phyloP scores from a whole-genome alignment of 345 rosid species.

The Eucalyptus polybractea region DNA sequence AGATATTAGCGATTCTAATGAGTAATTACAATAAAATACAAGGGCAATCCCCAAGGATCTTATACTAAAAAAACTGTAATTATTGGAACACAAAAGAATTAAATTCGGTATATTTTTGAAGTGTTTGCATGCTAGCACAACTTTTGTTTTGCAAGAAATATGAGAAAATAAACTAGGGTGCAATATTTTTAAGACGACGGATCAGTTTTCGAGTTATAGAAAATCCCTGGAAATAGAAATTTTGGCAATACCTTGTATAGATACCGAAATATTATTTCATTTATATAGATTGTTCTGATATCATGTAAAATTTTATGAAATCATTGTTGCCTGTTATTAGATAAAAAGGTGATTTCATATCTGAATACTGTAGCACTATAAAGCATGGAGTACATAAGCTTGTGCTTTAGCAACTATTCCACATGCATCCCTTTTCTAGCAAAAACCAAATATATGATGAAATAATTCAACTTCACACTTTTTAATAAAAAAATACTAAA shows the following conservation, averaged over 20 bases:
- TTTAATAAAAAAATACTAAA: not conserved
- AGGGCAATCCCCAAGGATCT: not conserved
- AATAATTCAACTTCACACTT: not conserved
- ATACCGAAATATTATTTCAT: not conserved
- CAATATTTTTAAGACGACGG: fast-evolving
- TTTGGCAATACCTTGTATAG: not conserved
- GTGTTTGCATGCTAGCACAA: not conserved
- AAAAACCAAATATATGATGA: not conserved
- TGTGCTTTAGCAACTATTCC: not conserved
- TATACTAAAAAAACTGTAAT: not conserved
- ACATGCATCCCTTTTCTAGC: not conserved
- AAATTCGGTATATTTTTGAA: not conserved
- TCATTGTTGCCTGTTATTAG: fast-evolving
- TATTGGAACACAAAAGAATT: not conserved
- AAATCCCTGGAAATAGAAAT: not conserved
- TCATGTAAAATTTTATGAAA: not conserved
- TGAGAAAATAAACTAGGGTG: not conserved
- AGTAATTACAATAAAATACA: not conserved
- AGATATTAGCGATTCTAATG: not conserved
- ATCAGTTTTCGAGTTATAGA: not conserved
- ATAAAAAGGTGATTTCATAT: not conserved
- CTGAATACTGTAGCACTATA: not conserved
- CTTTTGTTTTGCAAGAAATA: not conserved
- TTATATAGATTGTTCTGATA: not conserved
- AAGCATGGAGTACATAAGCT: not conserved